These are phyloP conservation scores for Lentinula novae-zelandiae DNA, from an alignment of 1,284 basidiomycete genomes.

Conservation along the genomic window DNA sequence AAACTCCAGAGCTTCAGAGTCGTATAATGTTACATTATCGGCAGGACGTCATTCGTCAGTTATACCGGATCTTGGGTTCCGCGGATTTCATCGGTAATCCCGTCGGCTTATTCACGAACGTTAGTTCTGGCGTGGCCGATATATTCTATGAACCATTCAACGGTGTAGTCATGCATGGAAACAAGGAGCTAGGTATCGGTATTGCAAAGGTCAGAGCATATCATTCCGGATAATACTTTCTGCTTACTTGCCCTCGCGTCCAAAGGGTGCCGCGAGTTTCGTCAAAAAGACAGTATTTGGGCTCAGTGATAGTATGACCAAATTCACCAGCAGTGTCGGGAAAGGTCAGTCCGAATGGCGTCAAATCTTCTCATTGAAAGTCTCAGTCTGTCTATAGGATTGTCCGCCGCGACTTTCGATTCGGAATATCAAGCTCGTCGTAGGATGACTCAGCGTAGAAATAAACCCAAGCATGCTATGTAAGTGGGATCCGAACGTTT, in stretches of 20 bases:
- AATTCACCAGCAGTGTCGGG: constrained; percentile 95
- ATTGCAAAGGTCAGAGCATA: constrained; percentile 78
- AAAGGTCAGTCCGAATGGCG: constrained; percentile 59
- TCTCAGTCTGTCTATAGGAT: constrained; percentile 43
- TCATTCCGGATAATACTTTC: background rate
- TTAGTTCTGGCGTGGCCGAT: constrained; percentile 97
- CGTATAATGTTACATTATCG: constrained; percentile 92
- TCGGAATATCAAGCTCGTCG: constrained; percentile 91
- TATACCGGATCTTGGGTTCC: constrained; percentile 95
- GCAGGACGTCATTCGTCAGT: constrained; percentile 90
- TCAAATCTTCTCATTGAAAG: background rate
- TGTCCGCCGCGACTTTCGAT: constrained; percentile 96
- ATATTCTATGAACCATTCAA: constrained; percentile 99
- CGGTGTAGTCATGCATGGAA: constrained; percentile 96
- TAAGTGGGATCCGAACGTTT: constrained; percentile 32
- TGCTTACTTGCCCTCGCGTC: constrained; percentile 3
- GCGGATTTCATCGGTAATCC: constrained; percentile 95
- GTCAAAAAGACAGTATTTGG: constrained; percentile 99
- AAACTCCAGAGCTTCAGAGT: constrained; percentile 79
- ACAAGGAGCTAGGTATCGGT: constrained; percentile 94
- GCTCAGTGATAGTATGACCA: constrained; percentile 92
- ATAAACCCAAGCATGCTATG: constrained; percentile 95
- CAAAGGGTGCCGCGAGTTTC: constrained; percentile 92
- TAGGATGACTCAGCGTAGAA: constrained; percentile 85
- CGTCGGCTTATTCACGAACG: constrained; percentile 96